phyloP scores from a whole-genome alignment of 768 basidiomycete species.

The Tulasnella sp. region DNA sequence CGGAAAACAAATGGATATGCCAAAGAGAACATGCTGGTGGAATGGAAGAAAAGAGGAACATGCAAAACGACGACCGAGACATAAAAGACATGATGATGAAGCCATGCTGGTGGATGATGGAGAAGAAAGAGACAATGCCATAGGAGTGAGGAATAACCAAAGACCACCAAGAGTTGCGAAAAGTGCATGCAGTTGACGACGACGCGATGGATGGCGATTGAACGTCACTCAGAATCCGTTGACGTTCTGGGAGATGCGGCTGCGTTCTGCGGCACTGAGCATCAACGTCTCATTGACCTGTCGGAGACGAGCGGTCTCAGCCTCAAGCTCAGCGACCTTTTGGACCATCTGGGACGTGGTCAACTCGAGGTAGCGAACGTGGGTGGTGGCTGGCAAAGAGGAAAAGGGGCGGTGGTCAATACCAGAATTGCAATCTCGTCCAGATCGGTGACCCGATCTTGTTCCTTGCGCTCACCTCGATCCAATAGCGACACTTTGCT shows the following conservation, averaged over 20 bases:
- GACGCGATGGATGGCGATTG: too few relatives aligned
- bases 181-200: neutral
- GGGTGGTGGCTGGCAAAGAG: conserved; percentile 57
- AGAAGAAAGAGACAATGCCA: neutral
- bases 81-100: conserved; percentile 4
- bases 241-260: conserved; percentile 1
- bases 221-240: too few relatives aligned
- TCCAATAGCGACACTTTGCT: conserved; percentile 88
- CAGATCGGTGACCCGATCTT: neutral
- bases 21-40: neutral
- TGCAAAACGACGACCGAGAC: too few relatives aligned
- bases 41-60: neutral
- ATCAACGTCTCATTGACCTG: conserved; percentile 81
- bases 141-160: conserved; percentile 10
- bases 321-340: conserved; percentile 69
- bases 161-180: neutral
- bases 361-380: conserved; percentile 80
- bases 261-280: conserved; percentile 65
- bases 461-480: conserved; percentile 45
- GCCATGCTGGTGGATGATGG: neutral
- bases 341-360: conserved; percentile 67
- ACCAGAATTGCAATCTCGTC: neutral
- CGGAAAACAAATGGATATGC: too few relatives aligned
- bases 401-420: neutral
- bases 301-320: conserved; percentile 52